These are phyloP conservation scores for Aspergillus bertholletiae DNA, from an alignment of 495 filamentous ascomycete genomes.

Conservation along the genomic window DNA sequence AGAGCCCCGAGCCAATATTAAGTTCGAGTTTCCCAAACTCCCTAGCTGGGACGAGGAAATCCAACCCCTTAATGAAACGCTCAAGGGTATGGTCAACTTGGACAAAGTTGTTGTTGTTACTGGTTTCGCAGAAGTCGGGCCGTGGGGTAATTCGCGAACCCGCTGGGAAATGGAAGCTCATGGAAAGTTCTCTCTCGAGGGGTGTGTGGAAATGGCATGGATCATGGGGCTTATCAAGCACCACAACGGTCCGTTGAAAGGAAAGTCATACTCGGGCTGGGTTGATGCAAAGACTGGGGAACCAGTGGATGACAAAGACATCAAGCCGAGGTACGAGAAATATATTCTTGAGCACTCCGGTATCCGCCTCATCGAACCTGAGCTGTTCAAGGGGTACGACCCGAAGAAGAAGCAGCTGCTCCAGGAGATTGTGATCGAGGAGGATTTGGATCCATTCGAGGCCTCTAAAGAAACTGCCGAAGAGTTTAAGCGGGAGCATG, in stretches of 20 bases:
- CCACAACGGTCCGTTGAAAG: slow-evolving; percentile 97
- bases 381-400: slow-evolving; percentile 96
- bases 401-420: slow-evolving; percentile 97
- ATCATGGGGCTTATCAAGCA: slow-evolving; percentile 99
- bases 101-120: slow-evolving; percentile 97
- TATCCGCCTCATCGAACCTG: slow-evolving; percentile 96
- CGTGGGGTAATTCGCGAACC: slow-evolving; percentile 97
- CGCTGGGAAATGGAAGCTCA: slow-evolving; percentile 99
- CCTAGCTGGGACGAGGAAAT: slow-evolving; percentile 91
- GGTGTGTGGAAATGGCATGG: slow-evolving; percentile 99
- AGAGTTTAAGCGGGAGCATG: slow-evolving; percentile 95
- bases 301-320: slow-evolving; percentile 95
- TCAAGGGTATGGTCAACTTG: slow-evolving; percentile 97
- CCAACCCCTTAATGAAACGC: slow-evolving; percentile 76
- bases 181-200: slow-evolving; percentile 94
- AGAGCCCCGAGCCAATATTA: slow-evolving; percentile 94
- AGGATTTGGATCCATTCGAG: slow-evolving; percentile 96
- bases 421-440: slow-evolving; percentile 94
- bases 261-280: slow-evolving; percentile 95
- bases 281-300: slow-evolving; percentile 92
- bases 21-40: slow-evolving; percentile 86
- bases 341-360: slow-evolving; percentile 93
- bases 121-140: slow-evolving; percentile 93
- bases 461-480: slow-evolving; percentile 94
- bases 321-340: slow-evolving; percentile 96